A percentile compares a stretch with the other conserved stretches of the same genome.
Evolutionary conservation across 805 yeast genomes (phyloP).

Genomic region (Hanseniaspora vineae): DNA sequence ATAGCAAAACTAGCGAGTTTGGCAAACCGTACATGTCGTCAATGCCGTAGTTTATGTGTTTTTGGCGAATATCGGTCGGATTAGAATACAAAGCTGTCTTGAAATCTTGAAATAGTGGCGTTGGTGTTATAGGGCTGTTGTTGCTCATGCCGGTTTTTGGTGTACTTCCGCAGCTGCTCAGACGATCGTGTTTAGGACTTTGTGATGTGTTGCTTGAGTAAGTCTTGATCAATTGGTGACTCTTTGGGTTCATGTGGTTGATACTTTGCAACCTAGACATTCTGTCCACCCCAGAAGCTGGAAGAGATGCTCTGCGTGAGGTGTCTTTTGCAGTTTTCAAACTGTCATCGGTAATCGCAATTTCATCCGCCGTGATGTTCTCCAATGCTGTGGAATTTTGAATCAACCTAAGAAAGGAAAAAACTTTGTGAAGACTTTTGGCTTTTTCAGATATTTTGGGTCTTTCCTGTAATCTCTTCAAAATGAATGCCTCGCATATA

Average conservation of each 20-base stretch:
- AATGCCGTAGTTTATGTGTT: conserved; percentile 42
- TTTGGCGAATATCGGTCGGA: conserved; percentile 32
- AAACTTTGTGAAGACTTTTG: conserved; percentile 61
- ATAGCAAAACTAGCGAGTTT: conserved; percentile 58
- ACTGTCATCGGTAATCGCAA: conserved; percentile 8
- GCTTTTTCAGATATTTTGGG: conserved; percentile 66
- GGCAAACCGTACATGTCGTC: conserved; percentile 81
- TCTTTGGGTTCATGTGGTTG: conserved; percentile 16
- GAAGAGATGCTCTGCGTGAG: not conserved
- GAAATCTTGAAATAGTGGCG: conserved; percentile 21
- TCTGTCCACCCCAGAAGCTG: conserved; percentile 2
- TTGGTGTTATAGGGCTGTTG: conserved; percentile 17
- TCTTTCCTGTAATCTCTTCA: conserved; percentile 52
- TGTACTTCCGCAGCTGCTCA: not conserved
- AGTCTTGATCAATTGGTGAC: not conserved
- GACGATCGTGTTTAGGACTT: not conserved
- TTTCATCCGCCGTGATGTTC: conserved; percentile 19
- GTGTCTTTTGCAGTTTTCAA: conserved; percentile 5
- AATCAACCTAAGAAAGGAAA: conserved; percentile 57
- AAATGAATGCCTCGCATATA: conserved; percentile 65
- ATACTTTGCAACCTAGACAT: conserved; percentile 27
- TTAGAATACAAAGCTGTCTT: conserved; percentile 8
- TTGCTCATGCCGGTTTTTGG: not conserved
- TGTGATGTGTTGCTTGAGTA: not conserved
- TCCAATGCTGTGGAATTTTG: conserved; percentile 54